Evolutionary conservation across 129 eudicot genomes (phyloP).

Genomic region (Gnaphalium uliginosum): DNA sequence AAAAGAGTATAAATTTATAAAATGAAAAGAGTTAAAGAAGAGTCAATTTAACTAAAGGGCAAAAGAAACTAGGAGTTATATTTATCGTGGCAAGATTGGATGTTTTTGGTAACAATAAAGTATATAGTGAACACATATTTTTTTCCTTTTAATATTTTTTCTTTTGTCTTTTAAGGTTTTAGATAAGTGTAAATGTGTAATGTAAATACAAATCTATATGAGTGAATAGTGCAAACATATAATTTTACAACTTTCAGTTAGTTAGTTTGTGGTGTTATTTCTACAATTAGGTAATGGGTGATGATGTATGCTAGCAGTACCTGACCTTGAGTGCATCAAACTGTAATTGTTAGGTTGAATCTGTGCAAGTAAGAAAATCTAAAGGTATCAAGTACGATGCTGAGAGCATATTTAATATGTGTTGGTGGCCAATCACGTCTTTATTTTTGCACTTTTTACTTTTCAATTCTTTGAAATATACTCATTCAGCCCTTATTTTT

Average conservation of each 20-base stretch:
- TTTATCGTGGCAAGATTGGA: conserved; percentile 7
- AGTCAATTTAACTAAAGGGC: neutral
- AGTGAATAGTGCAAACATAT: neutral
- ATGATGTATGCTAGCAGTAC: too few relatives aligned
- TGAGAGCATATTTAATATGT: too few relatives aligned
- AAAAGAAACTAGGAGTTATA: neutral
- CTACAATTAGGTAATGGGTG: too few relatives aligned
- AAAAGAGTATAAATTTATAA: neutral
- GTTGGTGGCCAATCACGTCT: too few relatives aligned
- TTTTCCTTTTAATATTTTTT: neutral
- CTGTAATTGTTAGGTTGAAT: too few relatives aligned
- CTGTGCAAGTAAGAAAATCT: too few relatives aligned
- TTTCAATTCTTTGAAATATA: too few relatives aligned
- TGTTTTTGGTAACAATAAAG: conserved; percentile 25
- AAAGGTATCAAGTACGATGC: too few relatives aligned
- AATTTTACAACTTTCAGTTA: neutral
- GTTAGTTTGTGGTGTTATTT: neutral
- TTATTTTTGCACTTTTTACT: too few relatives aligned
- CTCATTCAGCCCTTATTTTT: too few relatives aligned
- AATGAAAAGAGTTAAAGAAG: neutral
- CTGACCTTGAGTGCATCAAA: too few relatives aligned
- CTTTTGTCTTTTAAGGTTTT: conserved; percentile 10
- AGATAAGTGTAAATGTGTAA: neutral
- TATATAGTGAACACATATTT: neutral
- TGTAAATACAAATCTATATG: neutral